phyloP scores from a whole-genome alignment of 345 rosid genomes.

The Eucalyptus caleyi region DNA sequence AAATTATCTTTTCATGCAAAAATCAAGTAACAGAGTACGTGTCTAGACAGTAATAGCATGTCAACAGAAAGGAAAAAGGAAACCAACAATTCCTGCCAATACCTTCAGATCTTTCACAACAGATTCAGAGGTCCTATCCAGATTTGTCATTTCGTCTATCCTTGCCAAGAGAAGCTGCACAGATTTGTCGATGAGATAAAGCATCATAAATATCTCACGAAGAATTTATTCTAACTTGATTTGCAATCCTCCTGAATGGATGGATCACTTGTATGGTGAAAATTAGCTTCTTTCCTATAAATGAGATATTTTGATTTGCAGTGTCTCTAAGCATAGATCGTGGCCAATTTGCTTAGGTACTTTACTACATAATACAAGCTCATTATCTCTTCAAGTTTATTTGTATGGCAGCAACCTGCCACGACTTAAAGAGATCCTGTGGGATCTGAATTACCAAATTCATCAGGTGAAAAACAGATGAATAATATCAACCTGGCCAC shows the following conservation, averaged over 20 bases:
- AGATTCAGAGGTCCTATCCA: slow-evolving; percentile 13
- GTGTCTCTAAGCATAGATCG: neutral
- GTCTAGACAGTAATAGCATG: neutral
- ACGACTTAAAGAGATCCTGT: neutral
- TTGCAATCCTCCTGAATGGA: neutral
- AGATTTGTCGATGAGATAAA: neutral
- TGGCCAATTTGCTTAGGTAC: neutral
- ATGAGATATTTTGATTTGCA: neutral
- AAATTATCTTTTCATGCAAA: neutral
- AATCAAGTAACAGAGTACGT: neutral
- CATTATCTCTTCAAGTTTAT: neutral
- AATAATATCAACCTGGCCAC: slow-evolving; percentile 37
- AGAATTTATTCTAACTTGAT: neutral
- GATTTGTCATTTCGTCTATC: slow-evolving; percentile 9
- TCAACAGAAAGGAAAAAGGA: neutral
- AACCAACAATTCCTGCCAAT: neutral
- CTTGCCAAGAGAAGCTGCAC: slow-evolving; percentile 52
- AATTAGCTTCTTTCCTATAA: neutral
- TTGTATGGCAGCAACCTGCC: neutral
- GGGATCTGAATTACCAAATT: neutral
- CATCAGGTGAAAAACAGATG: neutral
- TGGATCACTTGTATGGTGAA: neutral
- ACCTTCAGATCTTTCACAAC: slow-evolving; percentile 38
- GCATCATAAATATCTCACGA: neutral
- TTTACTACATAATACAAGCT: neutral